Evolutionary conservation across 2,329 filamentous ascomycete species (phyloP), one percentile per base, ranked within the genome.

Genomic region (Ophiosphaerella korrae): DNA sequence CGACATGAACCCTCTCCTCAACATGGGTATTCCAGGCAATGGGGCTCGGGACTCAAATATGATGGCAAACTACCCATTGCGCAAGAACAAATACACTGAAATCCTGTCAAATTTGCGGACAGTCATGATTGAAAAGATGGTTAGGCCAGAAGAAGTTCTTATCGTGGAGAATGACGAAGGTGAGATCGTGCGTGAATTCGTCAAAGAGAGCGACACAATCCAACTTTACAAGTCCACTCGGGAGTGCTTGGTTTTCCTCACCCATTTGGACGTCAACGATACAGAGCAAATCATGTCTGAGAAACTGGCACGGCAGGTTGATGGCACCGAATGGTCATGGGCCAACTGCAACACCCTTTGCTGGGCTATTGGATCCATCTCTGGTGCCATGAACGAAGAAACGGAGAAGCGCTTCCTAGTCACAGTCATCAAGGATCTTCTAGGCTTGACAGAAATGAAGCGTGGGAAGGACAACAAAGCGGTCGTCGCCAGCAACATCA

Each of bases 81-180:
- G 95, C 55, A 99, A 99, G 80, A 93, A 99, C 82, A 97, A 97
- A 77, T 99, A 97, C 76, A 88, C 88, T 59, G 92, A 97, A 71
- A 89, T 99, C 16, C 80, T 99, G 42, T 93, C 93, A 8, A 97
- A 96, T 73, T 82, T 99, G 50, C 88, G 94, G 61, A 89, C 93
- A 21, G 94, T 99, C 60, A 99, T 99, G 94, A 97, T 99, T 56
- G 94, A 99, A 79, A 97, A 97, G 82, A 99, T 99, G 94, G 94
- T 99, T 29, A 86, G 92, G 37, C 94, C 94, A 0, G 94, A 99
- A 77, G 95, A 99, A 77, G 95, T 99, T 7, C 76, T 99, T 63
- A 95, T 99, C 68, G 94, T 99, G n/a, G 94, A 99, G 77, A 99
- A 99, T 74, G 94, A 99, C 57, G 94, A 99, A 76, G 94, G 95